These are phyloP conservation scores for Rubia peregrina DNA, from an alignment of 305 asterid genomes.

Conservation along the genomic window DNA sequence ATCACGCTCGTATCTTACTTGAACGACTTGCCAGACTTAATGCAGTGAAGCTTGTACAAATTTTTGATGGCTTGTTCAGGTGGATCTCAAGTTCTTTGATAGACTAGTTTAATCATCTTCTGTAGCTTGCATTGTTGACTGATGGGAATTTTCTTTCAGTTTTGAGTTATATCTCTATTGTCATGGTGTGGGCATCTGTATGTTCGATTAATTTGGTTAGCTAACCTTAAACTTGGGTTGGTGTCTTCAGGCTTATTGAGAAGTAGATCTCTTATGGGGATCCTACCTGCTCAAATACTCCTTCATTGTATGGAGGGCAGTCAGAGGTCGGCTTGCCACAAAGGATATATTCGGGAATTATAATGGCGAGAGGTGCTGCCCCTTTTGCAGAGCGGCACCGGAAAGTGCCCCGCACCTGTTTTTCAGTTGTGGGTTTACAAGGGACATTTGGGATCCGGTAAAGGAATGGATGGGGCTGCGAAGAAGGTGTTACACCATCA, in stretches of 20 bases:
- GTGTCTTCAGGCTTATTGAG: slow-evolving; percentile 64
- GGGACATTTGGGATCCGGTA: no score
- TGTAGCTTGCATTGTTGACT: neutral
- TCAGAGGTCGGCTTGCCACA: no score
- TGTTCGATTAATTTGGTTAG: neutral
- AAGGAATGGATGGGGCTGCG: no score
- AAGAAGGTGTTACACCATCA: no score
- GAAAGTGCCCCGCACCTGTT: no score
- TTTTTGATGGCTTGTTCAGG: slow-evolving; percentile 79
- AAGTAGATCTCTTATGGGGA: slow-evolving; percentile 34
- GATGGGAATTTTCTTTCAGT: neutral
- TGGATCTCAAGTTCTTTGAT: slow-evolving; percentile 20
- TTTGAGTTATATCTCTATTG: slow-evolving; percentile 6
- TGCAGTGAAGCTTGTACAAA: slow-evolving; percentile 72
- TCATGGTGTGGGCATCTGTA: slow-evolving; percentile 7
- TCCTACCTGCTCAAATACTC: no score
- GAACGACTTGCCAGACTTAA: slow-evolving; percentile 79
- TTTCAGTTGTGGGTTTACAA: no score
- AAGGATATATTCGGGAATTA: no score
- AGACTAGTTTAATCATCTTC: neutral
- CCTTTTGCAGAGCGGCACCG: no score
- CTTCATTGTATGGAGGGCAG: no score
- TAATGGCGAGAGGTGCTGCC: no score
- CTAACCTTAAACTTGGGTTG: slow-evolving; percentile 13
- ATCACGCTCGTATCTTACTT: slow-evolving; percentile 74